Evolutionary conservation across 352 stramenopile genomes (phyloP), one percentile per base, ranked within the genome.

Genomic region (Globisporangium parvum): DNA sequence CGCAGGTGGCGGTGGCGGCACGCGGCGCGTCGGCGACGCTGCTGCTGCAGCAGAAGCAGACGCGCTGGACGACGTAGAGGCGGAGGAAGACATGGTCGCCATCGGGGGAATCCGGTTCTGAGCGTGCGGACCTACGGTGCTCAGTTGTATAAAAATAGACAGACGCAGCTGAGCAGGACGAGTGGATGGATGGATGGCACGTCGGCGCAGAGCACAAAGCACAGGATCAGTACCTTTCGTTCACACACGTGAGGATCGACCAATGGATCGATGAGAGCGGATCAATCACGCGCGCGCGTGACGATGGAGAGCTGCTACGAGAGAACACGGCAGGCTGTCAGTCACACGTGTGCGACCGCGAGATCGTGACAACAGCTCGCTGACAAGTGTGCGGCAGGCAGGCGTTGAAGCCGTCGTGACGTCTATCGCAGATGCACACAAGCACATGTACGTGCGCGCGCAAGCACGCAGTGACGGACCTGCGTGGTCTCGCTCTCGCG

Each of bases 31-130:
- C 21, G 44, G 44, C 28, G 47, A 53, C 17, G 47, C 9, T 20
- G 47, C 26, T 31, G 26, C 26, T 31, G 26, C 26, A 31, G 26
- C 26, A 31, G 26, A 31, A 31, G 26, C 48, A 55, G 48, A 40
- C 26, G 48, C n/a, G 6, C n/a, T n/a, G 39, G 49, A 49, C 21
- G 56, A 47, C n/a, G 55, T 28, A 23, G 55, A 49, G 14, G 53
- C 26, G 15, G 51, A 45, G 28, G 55, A 62, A 41, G 57, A 59
- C 51, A 63, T 63, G 51, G 57, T 54, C 35, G 57, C 57, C 42
- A 59, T 52, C 51, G 54, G 57, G 51, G 35, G 57, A 58, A 63
- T 63, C 57, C 57, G 57, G 51, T 58, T 59, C 44, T 63, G 57
- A 50, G 31, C 47, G 26, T 52, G 28, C 15, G 24, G 24, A 37